Base-by-base conservation (phyloP, 75 land plant species). In the Pinus taeda region DNA sequence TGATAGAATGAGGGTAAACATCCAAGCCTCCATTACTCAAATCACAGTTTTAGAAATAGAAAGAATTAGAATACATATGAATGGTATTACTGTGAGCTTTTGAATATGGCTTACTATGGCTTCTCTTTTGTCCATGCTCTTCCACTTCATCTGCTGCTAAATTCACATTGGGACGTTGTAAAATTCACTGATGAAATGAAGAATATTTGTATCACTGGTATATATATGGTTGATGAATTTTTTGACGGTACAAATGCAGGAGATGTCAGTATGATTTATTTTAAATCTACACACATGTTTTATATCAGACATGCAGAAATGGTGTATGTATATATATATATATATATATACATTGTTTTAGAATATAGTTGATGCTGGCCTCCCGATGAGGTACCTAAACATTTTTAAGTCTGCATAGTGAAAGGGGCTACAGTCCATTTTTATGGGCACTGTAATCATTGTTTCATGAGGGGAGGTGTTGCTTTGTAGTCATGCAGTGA, bases 1-100 rank as follows among this genome's bases (percentile, higher is more conserved):
- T 42, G 84, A 79, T 8, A 88, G 96, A 73, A 84, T 86, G 60
- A 88, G 78, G 86, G 98, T 96, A 82, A 78, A 80, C 18, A 67
- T 67, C 71, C 71, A 67, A 67, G 45, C n/a, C 8, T 67, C 22
- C 20, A 45, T 39, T 67, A 67, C 53, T 39, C 20, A 20, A 67
- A 39, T 39, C 8, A 1, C 36, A 2, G 36, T 67, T 18, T 36
- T 20, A 20, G 18, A 17, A 45, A 29, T 18, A 8, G 39, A 36
- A 15, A 67, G 39, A 3, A 39, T 67, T 67, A 67, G n/a, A 39
- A 20, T 67, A 9, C 4, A 39, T 67, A n/a, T 20, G 71, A 67
- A 67, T 37, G 39, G 14, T 39, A 39, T 3, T 20, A 39, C 1
- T 67, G 1, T 67, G 71, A 67, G 22, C 49, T 39, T 67, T 42